These are phyloP conservation scores for Dentipellis fragilis DNA, from an alignment of 768 basidiomycete species.

Conservation along the genomic window DNA sequence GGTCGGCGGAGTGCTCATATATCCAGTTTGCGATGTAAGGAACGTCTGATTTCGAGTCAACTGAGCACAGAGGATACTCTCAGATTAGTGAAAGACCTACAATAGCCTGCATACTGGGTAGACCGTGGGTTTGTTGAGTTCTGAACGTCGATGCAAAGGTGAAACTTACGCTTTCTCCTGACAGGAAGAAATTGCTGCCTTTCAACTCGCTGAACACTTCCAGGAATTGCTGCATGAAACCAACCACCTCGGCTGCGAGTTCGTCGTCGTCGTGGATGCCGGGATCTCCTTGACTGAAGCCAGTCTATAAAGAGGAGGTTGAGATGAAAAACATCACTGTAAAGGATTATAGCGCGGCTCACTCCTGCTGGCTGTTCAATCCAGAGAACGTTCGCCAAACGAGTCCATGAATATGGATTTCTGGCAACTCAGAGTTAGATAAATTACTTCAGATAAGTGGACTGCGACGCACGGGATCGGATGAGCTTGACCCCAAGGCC, in stretches of 20 bases:
- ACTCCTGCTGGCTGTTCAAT: slow-evolving; percentile 67
- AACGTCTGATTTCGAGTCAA: slow-evolving; percentile 19
- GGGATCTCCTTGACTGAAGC: slow-evolving; percentile 60
- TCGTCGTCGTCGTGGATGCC: slow-evolving; percentile 47
- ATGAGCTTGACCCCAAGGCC: slow-evolving; percentile 51
- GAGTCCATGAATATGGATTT: slow-evolving; percentile 56
- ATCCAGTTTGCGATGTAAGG: slow-evolving; percentile 44
- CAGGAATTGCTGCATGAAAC: slow-evolving; percentile 62
- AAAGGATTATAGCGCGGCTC: not conserved
- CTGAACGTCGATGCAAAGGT: not conserved
- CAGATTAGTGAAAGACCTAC: slow-evolving; percentile 10
- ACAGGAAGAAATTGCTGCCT: slow-evolving; percentile 56
- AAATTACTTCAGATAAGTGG: not conserved
- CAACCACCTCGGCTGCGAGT: slow-evolving; percentile 39
- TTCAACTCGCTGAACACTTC: slow-evolving; percentile 63
- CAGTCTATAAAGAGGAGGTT: slow-evolving; percentile 28
- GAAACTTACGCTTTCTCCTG: slow-evolving; percentile 58
- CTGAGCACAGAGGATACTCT: not conserved
- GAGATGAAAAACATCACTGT: not conserved
- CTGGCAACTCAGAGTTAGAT: slow-evolving; percentile 14
- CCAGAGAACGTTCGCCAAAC: slow-evolving; percentile 61
- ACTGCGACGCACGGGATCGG: slow-evolving; percentile 32
- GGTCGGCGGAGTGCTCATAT: slow-evolving; percentile 38
- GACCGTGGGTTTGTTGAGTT: not conserved
- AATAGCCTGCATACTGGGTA: slow-evolving; percentile 23